Evolutionary conservation across 148 eudicot species (phyloP).

Genomic region (Mesembryanthemum crystallinum): DNA sequence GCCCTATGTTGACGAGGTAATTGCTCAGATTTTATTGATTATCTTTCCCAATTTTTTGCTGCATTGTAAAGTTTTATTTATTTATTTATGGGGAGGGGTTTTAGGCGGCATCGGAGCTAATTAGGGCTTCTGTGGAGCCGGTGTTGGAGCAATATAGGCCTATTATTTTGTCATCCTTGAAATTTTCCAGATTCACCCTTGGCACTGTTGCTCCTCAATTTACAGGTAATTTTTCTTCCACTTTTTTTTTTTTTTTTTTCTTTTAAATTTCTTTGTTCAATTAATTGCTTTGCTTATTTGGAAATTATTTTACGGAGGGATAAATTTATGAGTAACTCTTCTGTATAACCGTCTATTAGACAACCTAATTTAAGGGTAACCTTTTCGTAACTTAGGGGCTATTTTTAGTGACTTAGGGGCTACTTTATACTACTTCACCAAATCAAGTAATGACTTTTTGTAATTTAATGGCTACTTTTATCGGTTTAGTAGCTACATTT

Average conservation of each 20-base stretch:
- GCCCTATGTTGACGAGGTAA: constrained; percentile 83
- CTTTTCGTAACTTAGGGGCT: no score
- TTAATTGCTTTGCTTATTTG: not conserved
- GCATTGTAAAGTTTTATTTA: not conserved
- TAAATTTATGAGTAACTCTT: no score
- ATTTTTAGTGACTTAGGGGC: no score
- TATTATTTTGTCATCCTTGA: constrained; percentile 69
- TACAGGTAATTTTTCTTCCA: constrained; percentile 55
- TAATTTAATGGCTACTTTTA: no score
- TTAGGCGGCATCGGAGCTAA: constrained; percentile 96
- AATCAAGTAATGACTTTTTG: no score
- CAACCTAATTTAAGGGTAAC: no score
- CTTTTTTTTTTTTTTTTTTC: not conserved
- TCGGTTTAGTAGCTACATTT: no score
- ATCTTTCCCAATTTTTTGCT: not conserved
- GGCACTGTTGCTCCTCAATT: constrained; percentile 97
- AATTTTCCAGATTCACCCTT: constrained; percentile 83
- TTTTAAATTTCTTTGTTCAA: not conserved
- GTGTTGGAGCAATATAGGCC: constrained; percentile 88
- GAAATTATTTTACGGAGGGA: no score
- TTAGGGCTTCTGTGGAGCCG: constrained; percentile 86
- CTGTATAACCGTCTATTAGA: no score
- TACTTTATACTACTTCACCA: no score
- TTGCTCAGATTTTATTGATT: not conserved
- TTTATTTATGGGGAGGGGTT: constrained; percentile 3